Base-by-base conservation (phyloP, 257 asterid genomes). In the Craterostigma plantagineum region DNA sequence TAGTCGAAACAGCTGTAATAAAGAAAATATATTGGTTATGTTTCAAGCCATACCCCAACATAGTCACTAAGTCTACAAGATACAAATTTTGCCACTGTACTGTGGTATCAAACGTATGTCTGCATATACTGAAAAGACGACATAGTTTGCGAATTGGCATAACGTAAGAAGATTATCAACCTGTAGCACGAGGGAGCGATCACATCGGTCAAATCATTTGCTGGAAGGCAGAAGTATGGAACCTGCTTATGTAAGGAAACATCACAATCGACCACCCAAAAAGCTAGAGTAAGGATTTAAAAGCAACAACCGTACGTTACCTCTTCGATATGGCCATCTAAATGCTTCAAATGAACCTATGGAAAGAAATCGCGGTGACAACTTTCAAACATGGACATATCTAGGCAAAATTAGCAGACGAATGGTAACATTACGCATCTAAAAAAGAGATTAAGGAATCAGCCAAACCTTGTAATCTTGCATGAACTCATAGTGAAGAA, bases 141-240 rank as follows among this genome's bases (percentile, higher is more conserved):
- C 6, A 23, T 23, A 23, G 6, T 23, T 23, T 23, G 30, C 6
- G 4, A 23, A 23, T 6, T 23, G 30, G 30, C 30, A 23, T 23
- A 23, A 51, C 49, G 39, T 51, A 53, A 33, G 46, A 42, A 38
- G 46, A 35, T 18, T 62, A 47, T 43, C 53, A 64, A 87, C 98
- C 98, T 87, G 70, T 82, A 87, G 77, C 98, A 87, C 48, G 98
- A 87, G 61, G 98, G 93, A 47, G 98, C 98, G 51, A 87, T 87
- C 59, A 72, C 98, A 70, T 87, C 95, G 30, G 79, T 86, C 54
- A 87, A 67, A 46, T 87, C 98, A 53, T 87, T 87, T 44, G 98
- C 98, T 59, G 98, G 98, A 61, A 87, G 85, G 72, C 77, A 74
- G 91, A 87, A 87, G 76, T 87, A 87, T 40, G 95, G 98, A 69